Conservation (phyloP, 2,329 filamentous ascomycete species). For the Reticulascus tulasneorum region DNA sequence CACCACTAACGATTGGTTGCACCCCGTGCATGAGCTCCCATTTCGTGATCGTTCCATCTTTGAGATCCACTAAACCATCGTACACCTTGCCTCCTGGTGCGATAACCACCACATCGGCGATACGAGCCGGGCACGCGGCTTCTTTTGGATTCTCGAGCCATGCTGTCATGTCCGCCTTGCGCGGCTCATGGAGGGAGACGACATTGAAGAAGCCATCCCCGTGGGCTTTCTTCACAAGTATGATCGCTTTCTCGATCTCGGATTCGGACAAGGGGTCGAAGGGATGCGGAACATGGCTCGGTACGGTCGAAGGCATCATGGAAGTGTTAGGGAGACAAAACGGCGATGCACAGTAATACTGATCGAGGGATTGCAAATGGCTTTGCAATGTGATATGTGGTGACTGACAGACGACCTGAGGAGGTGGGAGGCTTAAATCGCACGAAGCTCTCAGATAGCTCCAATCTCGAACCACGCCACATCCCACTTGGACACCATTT, state of each 20-base stretch:
- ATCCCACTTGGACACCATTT: no score
- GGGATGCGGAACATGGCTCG: slow-evolving; percentile 48
- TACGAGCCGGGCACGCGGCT: slow-evolving; percentile 59
- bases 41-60: slow-evolving; percentile 59
- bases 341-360: no score
- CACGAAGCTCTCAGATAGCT: no score
- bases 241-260: slow-evolving; percentile 71
- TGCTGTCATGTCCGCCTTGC: slow-evolving; percentile 76
- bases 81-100: slow-evolving; percentile 73
- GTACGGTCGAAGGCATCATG: slow-evolving; percentile 1
- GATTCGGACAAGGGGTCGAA: slow-evolving; percentile 69
- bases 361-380: background rate
- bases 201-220: slow-evolving; percentile 78
- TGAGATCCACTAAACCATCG: slow-evolving; percentile 76
- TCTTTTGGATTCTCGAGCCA: slow-evolving; percentile 68
- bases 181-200: slow-evolving; percentile 78
- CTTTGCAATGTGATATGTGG: no score
- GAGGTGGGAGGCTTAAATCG: no score
- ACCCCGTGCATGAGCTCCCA: slow-evolving; percentile 75
- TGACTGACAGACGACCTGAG: background rate
- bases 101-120: slow-evolving; percentile 82
- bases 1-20: slow-evolving; percentile 71
- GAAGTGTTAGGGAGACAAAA: background rate
- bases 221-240: slow-evolving; percentile 65
- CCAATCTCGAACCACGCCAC: no score